phyloP scores from a whole-genome alignment of 768 basidiomycete species.

The Lentinula edodes region DNA sequence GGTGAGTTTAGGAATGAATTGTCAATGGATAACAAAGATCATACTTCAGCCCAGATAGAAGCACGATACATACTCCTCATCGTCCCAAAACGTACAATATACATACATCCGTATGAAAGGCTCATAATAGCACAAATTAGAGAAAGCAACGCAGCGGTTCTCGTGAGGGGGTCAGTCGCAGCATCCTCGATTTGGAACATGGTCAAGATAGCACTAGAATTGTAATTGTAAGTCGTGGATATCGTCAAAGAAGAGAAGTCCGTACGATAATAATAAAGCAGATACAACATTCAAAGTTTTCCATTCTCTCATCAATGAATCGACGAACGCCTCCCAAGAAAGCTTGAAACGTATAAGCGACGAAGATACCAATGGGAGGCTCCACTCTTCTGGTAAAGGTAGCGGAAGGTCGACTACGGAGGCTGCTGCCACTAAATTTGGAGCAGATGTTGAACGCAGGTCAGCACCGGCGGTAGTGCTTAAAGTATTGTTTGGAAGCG shows the following conservation, averaged over 20 bases:
- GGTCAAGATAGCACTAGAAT: conserved; percentile 42
- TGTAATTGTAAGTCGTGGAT: not conserved
- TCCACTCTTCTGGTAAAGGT: conserved; percentile 34
- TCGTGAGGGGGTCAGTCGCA: conserved; percentile 38
- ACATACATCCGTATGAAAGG: conserved; percentile 47
- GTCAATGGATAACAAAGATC: not conserved
- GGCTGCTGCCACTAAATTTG: conserved; percentile 4
- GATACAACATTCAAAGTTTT: conserved; percentile 56
- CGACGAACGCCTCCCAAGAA: conserved; percentile 53
- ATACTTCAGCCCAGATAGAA: conserved; percentile 50
- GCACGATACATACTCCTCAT: conserved; percentile 55
- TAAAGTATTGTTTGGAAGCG: not conserved
- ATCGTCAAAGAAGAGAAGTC: not conserved
- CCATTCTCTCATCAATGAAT: conserved; percentile 50
- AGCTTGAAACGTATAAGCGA: conserved; percentile 46
- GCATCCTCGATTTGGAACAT: conserved; percentile 40
- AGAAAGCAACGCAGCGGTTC: conserved; percentile 46
- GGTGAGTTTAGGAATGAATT: not conserved
- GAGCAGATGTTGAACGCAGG: not conserved
- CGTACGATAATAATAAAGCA: conserved; percentile 27
- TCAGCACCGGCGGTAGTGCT: not conserved
- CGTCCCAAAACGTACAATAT: conserved; percentile 49
- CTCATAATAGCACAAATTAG: conserved; percentile 47
- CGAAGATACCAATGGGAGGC: conserved; percentile 33
- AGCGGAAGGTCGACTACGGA: conserved; percentile 12